These are phyloP conservation scores for Huntiella savannae DNA, from an alignment of 2,329 filamentous ascomycete genomes.

Conservation along the genomic window DNA sequence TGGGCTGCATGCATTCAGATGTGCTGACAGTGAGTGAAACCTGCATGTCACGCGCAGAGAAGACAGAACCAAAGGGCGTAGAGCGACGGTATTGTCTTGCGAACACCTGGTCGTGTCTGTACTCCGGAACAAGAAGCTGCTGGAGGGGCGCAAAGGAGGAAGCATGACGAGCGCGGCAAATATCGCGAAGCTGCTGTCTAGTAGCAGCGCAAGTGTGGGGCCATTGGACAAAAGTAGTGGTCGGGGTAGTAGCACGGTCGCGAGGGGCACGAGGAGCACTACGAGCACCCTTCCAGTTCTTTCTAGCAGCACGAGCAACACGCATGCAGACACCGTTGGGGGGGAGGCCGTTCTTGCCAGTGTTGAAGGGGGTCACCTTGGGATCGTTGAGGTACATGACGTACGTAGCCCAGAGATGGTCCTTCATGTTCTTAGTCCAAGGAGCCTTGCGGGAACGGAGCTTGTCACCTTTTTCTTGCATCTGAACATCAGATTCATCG, in stretches of 20 bases:
- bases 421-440: conserved; percentile 47
- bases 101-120: conserved; percentile 32
- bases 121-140: conserved; percentile 33
- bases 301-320: conserved; percentile 45
- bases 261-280: conserved; percentile 11
- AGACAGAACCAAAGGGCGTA: conserved; percentile 30
- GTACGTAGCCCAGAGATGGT: conserved; percentile 48
- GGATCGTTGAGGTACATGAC: conserved; percentile 46
- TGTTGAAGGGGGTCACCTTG: conserved; percentile 45
- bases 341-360: conserved; percentile 43
- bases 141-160: conserved; percentile 24
- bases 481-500: conserved; percentile 5
- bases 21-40: conserved; percentile 44
- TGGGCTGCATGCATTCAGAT: conserved; percentile 43
- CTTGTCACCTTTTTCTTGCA: conserved; percentile 3
- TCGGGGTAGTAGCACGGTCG: neutral
- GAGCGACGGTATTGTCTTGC: conserved; percentile 29
- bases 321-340: conserved; percentile 45
- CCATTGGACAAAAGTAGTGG: conserved; percentile 25
- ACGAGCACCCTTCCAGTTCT: conserved; percentile 46
- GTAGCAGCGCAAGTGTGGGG: conserved; percentile 45
- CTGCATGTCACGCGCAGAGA: conserved; percentile 42
- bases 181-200: conserved; percentile 39
- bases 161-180: conserved; percentile 37
- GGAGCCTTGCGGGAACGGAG: conserved; percentile 29